Conservation (phyloP, 2,329 filamentous ascomycete species). For the Curvularia sp. region DNA sequence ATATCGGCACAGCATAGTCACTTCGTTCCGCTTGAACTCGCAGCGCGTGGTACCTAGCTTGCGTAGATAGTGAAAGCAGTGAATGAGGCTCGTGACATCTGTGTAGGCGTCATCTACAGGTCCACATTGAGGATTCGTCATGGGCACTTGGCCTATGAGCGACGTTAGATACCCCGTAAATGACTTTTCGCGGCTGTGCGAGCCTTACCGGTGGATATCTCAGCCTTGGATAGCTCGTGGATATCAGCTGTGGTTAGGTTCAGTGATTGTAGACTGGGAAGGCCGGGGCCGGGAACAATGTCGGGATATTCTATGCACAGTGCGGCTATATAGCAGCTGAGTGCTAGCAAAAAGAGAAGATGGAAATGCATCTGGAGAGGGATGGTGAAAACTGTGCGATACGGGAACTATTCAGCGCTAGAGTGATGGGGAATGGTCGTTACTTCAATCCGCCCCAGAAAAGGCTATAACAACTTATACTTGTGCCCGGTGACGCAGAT, state of each 20-base stretch:
- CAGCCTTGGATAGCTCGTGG: conserved; percentile 1
- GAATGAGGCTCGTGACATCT: conserved; percentile 18
- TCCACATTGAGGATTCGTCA: conserved; percentile 8
- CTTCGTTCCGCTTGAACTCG: conserved; percentile 7
- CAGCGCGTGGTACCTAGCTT: conserved; percentile 15
- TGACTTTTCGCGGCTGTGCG: no score
- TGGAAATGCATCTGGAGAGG: background rate
- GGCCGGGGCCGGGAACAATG: conserved; percentile 7
- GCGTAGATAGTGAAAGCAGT: conserved; percentile 22
- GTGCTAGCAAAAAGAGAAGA: background rate
- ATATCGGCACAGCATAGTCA: conserved; percentile 3
- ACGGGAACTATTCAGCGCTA: background rate
- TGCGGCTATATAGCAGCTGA: background rate
- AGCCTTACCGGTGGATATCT: conserved; percentile 1
- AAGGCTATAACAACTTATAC: background rate
- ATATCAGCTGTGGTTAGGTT: conserved; percentile 14
- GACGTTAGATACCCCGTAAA: no score
- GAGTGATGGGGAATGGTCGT: background rate
- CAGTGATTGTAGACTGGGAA: conserved; percentile 18
- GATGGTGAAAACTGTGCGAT: background rate
- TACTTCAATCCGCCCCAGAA: background rate
- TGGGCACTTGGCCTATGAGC: background rate
- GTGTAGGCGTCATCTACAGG: conserved; percentile 18
- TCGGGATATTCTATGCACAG: background rate
- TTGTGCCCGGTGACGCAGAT: background rate